These are phyloP conservation scores for Actinidia arguta DNA, from an alignment of 179 eudicot species.

Conservation along the genomic window DNA sequence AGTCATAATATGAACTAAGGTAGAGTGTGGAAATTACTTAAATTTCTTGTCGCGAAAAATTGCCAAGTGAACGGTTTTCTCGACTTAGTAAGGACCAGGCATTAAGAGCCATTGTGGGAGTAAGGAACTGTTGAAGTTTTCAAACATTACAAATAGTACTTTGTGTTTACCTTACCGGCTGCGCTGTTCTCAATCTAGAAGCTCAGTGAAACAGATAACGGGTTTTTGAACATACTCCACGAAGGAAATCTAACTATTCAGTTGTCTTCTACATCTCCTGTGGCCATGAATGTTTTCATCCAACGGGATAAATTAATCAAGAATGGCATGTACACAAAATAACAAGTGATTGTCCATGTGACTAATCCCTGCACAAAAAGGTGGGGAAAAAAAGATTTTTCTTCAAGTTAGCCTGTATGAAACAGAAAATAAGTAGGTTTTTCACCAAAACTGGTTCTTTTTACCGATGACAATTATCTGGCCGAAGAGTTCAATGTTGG, in stretches of 20 bases:
- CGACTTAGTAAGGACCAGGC: no score
- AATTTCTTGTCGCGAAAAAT: no score
- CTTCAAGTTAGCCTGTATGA: background rate
- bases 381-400: background rate
- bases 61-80: no score
- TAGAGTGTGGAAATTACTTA: no score
- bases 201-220: no score
- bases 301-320: conserved; percentile 73
- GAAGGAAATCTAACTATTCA: background rate
- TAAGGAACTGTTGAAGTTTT: no score
- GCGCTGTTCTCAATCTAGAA: no score
- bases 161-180: no score
- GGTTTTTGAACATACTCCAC: no score
- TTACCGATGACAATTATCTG: conserved; percentile 45
- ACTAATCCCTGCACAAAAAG: conserved; percentile 68
- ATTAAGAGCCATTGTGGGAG: no score
- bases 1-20: no score
- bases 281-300: conserved; percentile 41
- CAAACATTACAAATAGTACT: no score
- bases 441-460: background rate
- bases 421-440: background rate
- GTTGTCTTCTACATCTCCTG: background rate
- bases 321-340: conserved; percentile 79
- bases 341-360: conserved; percentile 83
- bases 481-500: conserved; percentile 65